Evolutionary conservation across 139 green algal species (phyloP).

Genomic region (Closterium sp.): DNA sequence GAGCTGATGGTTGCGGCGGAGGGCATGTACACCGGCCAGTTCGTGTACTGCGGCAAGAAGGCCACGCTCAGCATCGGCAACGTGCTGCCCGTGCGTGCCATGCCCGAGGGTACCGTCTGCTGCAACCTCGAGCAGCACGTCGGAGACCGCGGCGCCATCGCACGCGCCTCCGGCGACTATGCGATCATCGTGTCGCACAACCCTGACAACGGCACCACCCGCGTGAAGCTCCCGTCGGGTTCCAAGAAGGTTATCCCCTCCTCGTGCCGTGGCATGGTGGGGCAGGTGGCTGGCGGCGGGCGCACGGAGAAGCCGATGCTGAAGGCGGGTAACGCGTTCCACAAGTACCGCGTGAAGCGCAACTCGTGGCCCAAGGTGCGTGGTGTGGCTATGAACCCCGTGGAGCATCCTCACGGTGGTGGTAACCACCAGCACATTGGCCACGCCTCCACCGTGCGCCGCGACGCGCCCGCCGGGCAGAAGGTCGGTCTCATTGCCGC

Average conservation of each 20-base stretch:
- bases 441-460: constrained; percentile 92
- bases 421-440: constrained; percentile 99
- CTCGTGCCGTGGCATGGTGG: constrained; percentile 89
- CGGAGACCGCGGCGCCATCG: constrained; percentile 89
- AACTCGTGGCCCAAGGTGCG: constrained; percentile 83
- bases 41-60: constrained; percentile 97
- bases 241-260: constrained; percentile 96
- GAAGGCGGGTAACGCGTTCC: constrained; percentile 93
- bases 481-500: constrained; percentile 86
- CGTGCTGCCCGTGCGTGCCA: constrained; percentile 89
- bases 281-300: constrained; percentile 95
- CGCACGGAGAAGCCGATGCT: constrained; percentile 99
- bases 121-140: constrained; percentile 98
- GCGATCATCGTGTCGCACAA: constrained; percentile 98
- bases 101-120: constrained; percentile 98
- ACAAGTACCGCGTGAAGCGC: constrained; percentile 97
- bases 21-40: constrained; percentile 97
- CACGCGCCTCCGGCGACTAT: constrained; percentile 94
- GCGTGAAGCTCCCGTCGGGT: constrained; percentile 98
- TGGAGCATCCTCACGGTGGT: constrained; percentile 99
- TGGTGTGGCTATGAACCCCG: constrained; percentile 99
- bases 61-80: constrained; percentile 93
- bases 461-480: constrained; percentile 79
- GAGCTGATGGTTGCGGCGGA: constrained; percentile 93
- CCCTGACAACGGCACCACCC: constrained; percentile 90